Conservation (phyloP, 179 eudicot species). For the Sideroxylon spinosum region DNA sequence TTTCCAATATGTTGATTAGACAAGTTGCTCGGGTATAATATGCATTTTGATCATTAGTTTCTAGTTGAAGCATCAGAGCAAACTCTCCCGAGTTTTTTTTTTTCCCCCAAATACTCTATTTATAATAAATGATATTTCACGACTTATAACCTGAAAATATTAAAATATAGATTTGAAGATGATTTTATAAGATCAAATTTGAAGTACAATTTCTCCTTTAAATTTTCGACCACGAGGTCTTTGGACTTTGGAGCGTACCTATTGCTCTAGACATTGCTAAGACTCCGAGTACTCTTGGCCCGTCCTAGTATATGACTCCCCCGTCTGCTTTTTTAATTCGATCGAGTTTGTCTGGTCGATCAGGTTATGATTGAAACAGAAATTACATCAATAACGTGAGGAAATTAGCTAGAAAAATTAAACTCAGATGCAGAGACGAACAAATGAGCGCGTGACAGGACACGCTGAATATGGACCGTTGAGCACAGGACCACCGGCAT, state of each 20-base stretch:
- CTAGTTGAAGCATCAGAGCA: background rate
- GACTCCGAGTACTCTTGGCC: conserved; percentile 77
- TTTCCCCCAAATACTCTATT: background rate
- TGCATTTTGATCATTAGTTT: background rate
- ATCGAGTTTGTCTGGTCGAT: conserved; percentile 67
- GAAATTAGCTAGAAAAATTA: background rate
- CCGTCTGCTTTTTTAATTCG: conserved; percentile 80
- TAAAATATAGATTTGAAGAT: background rate
- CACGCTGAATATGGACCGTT: too few relatives aligned
- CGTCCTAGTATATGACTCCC: conserved; percentile 77
- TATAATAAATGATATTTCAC: background rate
- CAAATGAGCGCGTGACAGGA: background rate
- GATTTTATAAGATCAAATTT: background rate
- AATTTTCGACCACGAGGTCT: too few relatives aligned
- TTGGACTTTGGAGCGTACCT: conserved; percentile 22
- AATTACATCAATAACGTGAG: background rate
- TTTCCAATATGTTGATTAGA: background rate
- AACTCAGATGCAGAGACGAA: background rate
- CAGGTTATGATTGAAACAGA: conserved; percentile 44
- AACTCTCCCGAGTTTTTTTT: background rate
- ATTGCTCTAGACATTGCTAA: conserved; percentile 89
- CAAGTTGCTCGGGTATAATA: background rate
- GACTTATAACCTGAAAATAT: conserved; percentile 30
- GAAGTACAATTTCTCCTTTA: background rate
- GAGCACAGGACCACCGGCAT: background rate